These are phyloP conservation scores for Penicillium janthinellum DNA, from an alignment of 2,329 filamentous ascomycete species.

Conservation along the genomic window DNA sequence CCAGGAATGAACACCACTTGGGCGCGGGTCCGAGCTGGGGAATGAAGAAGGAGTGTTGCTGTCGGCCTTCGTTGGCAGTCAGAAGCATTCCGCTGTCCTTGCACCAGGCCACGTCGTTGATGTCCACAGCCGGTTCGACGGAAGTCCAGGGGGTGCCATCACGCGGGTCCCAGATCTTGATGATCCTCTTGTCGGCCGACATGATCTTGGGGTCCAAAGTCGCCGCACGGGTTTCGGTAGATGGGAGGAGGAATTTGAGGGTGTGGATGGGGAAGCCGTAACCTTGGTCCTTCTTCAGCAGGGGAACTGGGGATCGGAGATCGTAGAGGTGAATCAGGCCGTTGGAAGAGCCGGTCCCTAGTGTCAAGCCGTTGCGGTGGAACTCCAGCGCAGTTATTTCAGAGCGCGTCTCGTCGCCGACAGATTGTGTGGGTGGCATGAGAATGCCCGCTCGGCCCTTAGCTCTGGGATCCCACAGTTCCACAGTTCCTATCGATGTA, in stretches of 20 bases:
- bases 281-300: conserved; percentile 92
- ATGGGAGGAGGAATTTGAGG: conserved; percentile 66
- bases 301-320: conserved; percentile 79
- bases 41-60: conserved; percentile 94
- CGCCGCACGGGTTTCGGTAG: conserved; percentile 72
- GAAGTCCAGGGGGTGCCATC: conserved; percentile 91
- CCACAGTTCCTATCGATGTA: conserved; percentile 90
- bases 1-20: conserved; percentile 93
- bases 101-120: conserved; percentile 93
- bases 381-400: conserved; percentile 89
- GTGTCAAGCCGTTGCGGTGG: conserved; percentile 75
- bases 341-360: conserved; percentile 84
- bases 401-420: conserved; percentile 45
- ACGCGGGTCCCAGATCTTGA: conserved; percentile 91
- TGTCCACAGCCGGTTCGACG: conserved; percentile 89
- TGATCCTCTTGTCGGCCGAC: conserved; percentile 90
- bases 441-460: conserved; percentile 79
- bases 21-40: conserved; percentile 91
- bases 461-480: conserved; percentile 92
- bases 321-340: conserved; percentile 92
- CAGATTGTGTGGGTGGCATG: conserved; percentile 53
- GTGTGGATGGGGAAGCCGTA: conserved; percentile 92
- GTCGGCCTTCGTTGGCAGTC: conserved; percentile 93
- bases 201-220: conserved; percentile 72
- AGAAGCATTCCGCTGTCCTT: conserved; percentile 92